These are phyloP conservation scores for Pseudoscleropodium purum DNA, from an alignment of 225 moss, liverwort and hornwort genomes.

Conservation along the genomic window DNA sequence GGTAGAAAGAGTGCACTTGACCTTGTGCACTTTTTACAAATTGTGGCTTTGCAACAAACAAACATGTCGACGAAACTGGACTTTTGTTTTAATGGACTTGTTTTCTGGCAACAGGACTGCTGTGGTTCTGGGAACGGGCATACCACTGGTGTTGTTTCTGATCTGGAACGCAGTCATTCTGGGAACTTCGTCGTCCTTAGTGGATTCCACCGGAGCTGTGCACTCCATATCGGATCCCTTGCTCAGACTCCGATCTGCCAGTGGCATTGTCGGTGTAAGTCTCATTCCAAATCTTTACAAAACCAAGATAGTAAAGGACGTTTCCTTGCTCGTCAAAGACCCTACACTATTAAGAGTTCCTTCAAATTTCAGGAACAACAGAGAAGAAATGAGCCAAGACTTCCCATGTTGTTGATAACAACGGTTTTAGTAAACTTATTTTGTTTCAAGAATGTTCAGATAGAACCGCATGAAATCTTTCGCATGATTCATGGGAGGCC, in stretches of 20 bases:
- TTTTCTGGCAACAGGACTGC: slow-evolving; percentile 48
- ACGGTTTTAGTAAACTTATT: background rate
- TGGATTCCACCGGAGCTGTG: slow-evolving; percentile 31
- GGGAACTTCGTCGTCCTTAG: slow-evolving; percentile 50
- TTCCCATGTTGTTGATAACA: background rate
- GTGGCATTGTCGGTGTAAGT: slow-evolving; percentile 79
- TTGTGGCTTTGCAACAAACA: background rate
- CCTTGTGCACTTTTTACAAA: background rate
- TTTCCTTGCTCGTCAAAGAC: background rate
- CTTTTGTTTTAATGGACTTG: background rate
- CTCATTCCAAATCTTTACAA: background rate
- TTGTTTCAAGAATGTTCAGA: background rate
- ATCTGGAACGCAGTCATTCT: slow-evolving; percentile 96
- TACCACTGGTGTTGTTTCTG: slow-evolving; percentile 81
- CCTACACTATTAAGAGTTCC: background rate
- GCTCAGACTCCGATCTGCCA: slow-evolving; percentile 47
- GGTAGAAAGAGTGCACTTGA: background rate
- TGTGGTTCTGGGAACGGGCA: slow-evolving; percentile 74
- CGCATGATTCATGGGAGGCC: background rate
- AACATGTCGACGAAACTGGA: background rate
- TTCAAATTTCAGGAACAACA: background rate
- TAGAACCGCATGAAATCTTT: background rate
- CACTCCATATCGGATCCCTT: slow-evolving; percentile 62
- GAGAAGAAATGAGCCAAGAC: background rate
- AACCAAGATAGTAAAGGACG: background rate